Percentiles rank a stretch among this genome's conserved stretches.
Evolutionary conservation across 768 basidiomycete genomes (phyloP).

Genomic region (Kwoniella bestiolae): DNA sequence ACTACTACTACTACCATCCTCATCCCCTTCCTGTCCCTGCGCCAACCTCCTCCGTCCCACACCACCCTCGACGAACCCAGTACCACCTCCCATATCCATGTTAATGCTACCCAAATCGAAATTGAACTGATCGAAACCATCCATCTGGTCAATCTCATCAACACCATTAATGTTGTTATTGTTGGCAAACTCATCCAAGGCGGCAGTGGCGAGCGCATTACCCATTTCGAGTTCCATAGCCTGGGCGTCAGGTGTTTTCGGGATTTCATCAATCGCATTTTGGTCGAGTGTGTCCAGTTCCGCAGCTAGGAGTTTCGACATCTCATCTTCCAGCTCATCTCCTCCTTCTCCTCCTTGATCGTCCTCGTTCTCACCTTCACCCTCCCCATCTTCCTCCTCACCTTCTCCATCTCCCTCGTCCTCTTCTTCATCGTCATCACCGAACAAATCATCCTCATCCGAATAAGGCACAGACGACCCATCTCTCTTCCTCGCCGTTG

Average conservation of each 20-base stretch:
- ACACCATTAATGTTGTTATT: not conserved
- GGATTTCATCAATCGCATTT: constrained; percentile 11
- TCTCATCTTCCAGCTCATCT: constrained; percentile 35
- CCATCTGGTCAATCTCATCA: not conserved
- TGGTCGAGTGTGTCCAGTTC: constrained; percentile 29
- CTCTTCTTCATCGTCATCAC: constrained; percentile 29
- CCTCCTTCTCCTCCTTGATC: constrained; percentile 26
- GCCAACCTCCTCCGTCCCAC: constrained; percentile 39
- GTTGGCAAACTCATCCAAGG: constrained; percentile 12
- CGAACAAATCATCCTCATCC: constrained; percentile 26
- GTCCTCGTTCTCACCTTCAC: constrained; percentile 20
- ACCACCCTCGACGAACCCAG: constrained; percentile 36
- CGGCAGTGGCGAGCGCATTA: constrained; percentile 5
- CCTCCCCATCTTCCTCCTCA: constrained; percentile 24
- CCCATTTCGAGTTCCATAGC: constrained; percentile 1
- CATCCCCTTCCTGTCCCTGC: constrained; percentile 20
- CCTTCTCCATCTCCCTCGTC: constrained; percentile 19
- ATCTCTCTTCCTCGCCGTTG: constrained; percentile 3
- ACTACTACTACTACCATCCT: constrained; percentile 28
- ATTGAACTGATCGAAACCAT: constrained; percentile 8
- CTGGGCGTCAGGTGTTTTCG: constrained; percentile 17
- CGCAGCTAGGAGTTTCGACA: constrained; percentile 34
- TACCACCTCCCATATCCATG: constrained; percentile 1
- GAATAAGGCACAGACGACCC: constrained; percentile 21
- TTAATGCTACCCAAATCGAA: not conserved